Evolutionary conservation across 2,329 filamentous ascomycete genomes (phyloP), one percentile per base, ranked within the genome.

Genomic region (Thermothelomyces thermophilus): DNA sequence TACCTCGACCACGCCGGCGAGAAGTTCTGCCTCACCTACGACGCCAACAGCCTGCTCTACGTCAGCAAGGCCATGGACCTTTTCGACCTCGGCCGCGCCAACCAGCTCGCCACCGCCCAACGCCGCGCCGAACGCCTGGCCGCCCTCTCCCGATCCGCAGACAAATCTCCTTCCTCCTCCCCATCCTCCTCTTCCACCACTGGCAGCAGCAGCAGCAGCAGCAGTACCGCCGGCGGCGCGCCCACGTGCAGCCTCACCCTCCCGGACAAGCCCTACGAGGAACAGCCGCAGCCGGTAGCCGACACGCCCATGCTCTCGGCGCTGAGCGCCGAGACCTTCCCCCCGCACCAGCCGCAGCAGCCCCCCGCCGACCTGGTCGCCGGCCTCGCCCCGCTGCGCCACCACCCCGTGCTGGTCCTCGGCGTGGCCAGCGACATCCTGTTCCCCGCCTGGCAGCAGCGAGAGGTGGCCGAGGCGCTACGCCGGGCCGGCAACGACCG

Each of bases 61-160:
- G 88, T 98, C 50, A 95, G 89, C 66, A 98, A 98, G 70, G 93
- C 93, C 5, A 98, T 98, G 93, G 93, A 98, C 64, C 75, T 98
- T 11, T 98, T 98, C 66, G 93, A 98, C 62, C 78, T 98, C 0
- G 90, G 93, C 20, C 73, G 73, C 41, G 76, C 80, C 35, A 83
- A 85, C 63, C 87, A 90, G 64, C 67, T 72, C 3, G 80, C 77
- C 17, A 81, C 86, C 2, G 73, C 73, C 17, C 63, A 72, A 28
- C 78, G 89, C 24, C 75, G 90, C 14, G 72, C 76, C 13, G 74
- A 80, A 48, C 82, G 84, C 14, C 33, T 35, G 33, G 7, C 33
- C 41, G 70, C 77, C 53, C 68, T 72, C 39, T n/a, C 28, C 30
- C 2, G 19, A n/a, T n/a, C n/a, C 3, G 6, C 33, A 9, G 19